phyloP scores from a whole-genome alignment of 257 asterid genomes.

The Catharanthus roseus region DNA sequence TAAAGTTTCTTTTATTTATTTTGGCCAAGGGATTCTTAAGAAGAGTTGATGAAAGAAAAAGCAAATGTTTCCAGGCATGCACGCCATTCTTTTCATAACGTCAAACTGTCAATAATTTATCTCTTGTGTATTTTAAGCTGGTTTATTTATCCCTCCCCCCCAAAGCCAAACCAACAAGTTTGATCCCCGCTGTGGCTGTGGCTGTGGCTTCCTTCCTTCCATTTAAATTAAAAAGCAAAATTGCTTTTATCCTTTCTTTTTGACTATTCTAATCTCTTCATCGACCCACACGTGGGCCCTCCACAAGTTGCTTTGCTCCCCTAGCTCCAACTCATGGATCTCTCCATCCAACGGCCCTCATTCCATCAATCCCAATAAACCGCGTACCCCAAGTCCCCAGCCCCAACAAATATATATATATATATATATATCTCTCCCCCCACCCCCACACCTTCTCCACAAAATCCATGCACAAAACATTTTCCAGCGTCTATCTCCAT shows the following conservation, averaged over 20 bases:
- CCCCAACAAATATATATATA: slow-evolving; percentile 15
- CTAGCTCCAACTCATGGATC: not conserved
- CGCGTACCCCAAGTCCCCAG: slow-evolving; percentile 43
- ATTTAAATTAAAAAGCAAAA: not conserved
- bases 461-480: slow-evolving; percentile 13
- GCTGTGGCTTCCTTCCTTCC: not conserved
- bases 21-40: too few species aligned
- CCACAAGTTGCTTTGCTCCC: slow-evolving; percentile 7
- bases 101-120: too few species aligned
- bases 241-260: slow-evolving; percentile 8
- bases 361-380: slow-evolving; percentile 24
- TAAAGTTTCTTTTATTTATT: too few species aligned
- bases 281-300: slow-evolving; percentile 1
- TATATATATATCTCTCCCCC: not conserved
- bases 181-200: too few species aligned
- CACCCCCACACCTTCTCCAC: too few species aligned
- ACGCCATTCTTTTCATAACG: too few species aligned
- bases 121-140: too few species aligned
- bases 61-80: too few species aligned
- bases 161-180: too few species aligned
- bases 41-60: too few species aligned
- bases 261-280: slow-evolving; percentile 12
- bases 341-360: slow-evolving; percentile 37
- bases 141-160: too few species aligned
- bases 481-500: not conserved